Base-by-base conservation (phyloP, 2,329 filamentous ascomycete genomes). In the Knoxdaviesia capensis region DNA sequence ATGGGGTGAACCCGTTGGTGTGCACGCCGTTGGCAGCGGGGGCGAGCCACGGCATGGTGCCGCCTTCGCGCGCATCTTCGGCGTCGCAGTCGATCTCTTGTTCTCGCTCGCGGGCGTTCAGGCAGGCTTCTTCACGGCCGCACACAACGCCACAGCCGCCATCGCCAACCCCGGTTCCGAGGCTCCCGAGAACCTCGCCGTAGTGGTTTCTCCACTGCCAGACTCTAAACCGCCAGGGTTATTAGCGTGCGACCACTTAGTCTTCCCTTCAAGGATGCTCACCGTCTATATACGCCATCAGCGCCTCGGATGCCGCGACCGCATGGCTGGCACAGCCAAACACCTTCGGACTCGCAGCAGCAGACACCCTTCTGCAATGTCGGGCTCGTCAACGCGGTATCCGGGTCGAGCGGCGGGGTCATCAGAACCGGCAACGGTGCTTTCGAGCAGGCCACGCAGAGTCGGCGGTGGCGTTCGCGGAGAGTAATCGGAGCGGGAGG, bases 121-220 rank as follows among this genome's bases (percentile, higher is more conserved):
- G 69, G 58, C 87, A 96, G 34, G 66, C 57, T n/a, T 63, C 62
- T 36, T 77, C 79, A n/a, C 84, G 74, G 0, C 85, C 87, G 54
- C 87, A 96, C 48, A 84, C 77, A 9, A 94, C 85, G 31, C 86
- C 87, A 50, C 88, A 79, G 52, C 86, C 78, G 32, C 85, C 86
- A 50, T 93, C 84, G 37, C 86, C 85, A 31, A 93, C 84, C 5
- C 87, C 87, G 0, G 82, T 87, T 29, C 86, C 85, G 0, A 92
- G 66, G 3, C 84, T 83, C 20, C 76, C 77, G 3, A 87, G 80
- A 0, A 84, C 76, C 48, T 84, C 80, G 10, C 78, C 79, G 56
- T 94, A 94, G 29, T 84, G 75, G 36, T 74, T 83, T 41, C 87
- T 77, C 87, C 87, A 94, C 47, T 75, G 80, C 86, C 87, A 94